Evolutionary conservation across 108 stramenopile genomes (phyloP), one percentile per base, ranked within the genome.

Genomic region (Cyclostephanos invisitatus): DNA sequence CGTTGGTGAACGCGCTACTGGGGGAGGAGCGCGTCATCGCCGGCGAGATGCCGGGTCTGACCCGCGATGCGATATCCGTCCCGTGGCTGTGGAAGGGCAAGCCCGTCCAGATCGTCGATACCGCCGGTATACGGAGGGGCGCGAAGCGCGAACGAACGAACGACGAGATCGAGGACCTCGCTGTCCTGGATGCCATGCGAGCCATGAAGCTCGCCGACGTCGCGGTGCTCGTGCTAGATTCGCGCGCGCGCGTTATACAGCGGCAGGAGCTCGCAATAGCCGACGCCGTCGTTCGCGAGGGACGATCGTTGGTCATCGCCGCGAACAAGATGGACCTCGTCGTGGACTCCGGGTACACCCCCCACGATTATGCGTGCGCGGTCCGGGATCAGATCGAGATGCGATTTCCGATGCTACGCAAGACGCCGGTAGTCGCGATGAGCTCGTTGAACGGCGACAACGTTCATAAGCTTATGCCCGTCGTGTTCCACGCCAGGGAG

Each of bases 271-370:
- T 97, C 46, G 90, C 89, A 17, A 92, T 97, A 57, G 93, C 91
- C n/a, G 90, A 90, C 69, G 81, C 91, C 36, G 90, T 95, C 20
- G 67, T 95, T n/a, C 78, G 91, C 40, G 96, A 97, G 79, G 96
- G 96, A 36, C 85, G 96, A 10, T 69, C 91, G 1, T 72, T 97
- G 67, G 87, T 97, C 2, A 84, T 97, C 32, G 94, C 85, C 7
- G 96, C 94, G 32, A 97, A 97, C 69, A 97, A 97, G 68, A 88
- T 90, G 87, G 96, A 97, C 67, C 79, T 94, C 1, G 63, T 96
- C 32, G 85, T 89, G 29, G 91, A 89, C 56, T 74, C 72, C 5
- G 80, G 83, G 1, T 94, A 91, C 49, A 72, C 85, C 3, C 67
- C 77, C 4, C 37, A 77, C 24, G 89, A 93, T 51, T 96, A 83